A percentile compares a stretch with the other conserved stretches of the same genome.
phyloP scores from a whole-genome alignment of 2,329 filamentous ascomycete genomes.

The Cladosporium sp. region DNA sequence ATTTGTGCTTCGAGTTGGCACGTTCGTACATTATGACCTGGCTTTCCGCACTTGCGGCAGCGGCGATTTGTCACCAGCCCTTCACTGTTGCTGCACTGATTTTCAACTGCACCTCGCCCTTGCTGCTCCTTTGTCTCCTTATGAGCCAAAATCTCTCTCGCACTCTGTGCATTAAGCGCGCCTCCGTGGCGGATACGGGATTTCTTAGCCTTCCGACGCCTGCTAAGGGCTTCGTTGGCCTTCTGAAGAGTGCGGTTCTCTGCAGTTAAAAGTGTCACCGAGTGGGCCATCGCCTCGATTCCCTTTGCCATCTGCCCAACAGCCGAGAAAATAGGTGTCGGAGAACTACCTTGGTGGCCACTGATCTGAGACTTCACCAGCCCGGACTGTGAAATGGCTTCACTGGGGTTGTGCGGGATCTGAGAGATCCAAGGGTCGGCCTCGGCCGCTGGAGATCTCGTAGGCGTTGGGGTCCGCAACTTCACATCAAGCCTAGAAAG shows the following conservation, averaged over 20 bases:
- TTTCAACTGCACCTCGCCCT: neutral
- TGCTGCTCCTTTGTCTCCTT: neutral
- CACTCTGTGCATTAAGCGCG: neutral
- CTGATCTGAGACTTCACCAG: neutral
- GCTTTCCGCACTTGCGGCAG: neutral
- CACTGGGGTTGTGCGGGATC: neutral
- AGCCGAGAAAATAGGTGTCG: neutral
- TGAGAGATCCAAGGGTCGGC: neutral
- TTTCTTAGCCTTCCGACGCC: neutral
- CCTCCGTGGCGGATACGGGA: neutral
- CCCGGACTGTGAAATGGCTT: neutral
- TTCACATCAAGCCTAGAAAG: slow-evolving; percentile 27
- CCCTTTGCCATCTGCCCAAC: neutral
- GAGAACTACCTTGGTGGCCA: neutral
- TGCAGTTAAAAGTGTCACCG: neutral
- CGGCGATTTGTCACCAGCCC: neutral
- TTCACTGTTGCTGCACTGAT: neutral
- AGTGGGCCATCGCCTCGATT: neutral
- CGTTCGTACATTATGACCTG: neutral
- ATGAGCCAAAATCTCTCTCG: neutral
- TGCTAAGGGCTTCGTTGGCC: neutral
- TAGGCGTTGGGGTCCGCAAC: neutral
- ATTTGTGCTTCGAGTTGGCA: neutral
- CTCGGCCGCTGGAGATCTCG: neutral
- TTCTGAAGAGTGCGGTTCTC: neutral